phyloP scores from a whole-genome alignment of 1,284 basidiomycete genomes.

The Porodaedalea pini region DNA sequence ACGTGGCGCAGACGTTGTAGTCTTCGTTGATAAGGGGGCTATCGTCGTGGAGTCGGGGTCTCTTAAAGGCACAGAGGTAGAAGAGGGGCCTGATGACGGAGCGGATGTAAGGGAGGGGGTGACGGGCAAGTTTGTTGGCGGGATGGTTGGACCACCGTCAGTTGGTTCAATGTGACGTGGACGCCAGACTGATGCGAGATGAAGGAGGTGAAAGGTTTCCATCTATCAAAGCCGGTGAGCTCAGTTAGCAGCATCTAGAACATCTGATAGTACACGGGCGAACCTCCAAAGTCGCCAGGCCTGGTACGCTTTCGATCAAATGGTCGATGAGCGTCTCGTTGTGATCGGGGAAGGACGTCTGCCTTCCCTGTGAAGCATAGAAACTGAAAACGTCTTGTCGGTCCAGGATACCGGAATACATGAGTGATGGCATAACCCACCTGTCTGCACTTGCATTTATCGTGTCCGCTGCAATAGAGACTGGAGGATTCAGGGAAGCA shows the following conservation, averaged over 20 bases:
- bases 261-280: conserved; percentile 15
- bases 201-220: conserved; percentile 78
- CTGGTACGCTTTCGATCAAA: conserved; percentile 45
- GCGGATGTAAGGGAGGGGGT: conserved; percentile 30
- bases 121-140: conserved; percentile 28
- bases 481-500: conserved; percentile 29
- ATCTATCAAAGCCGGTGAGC: conserved; percentile 44
- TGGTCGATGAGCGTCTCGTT: conserved; percentile 64
- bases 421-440: conserved; percentile 33
- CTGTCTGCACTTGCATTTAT: conserved; percentile 77
- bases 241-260: background rate
- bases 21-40: conserved; percentile 26
- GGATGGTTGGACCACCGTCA: conserved; percentile 28
- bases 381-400: conserved; percentile 46
- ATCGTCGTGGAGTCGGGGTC: background rate
- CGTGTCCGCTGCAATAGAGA: conserved; percentile 42
- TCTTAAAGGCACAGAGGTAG: conserved; percentile 21
- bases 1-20: conserved; percentile 25
- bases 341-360: conserved; percentile 75
- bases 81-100: conserved; percentile 26
- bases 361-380: conserved; percentile 81
- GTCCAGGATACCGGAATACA: conserved; percentile 14
- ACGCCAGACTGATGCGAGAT: conserved; percentile 62
- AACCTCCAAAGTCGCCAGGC: conserved; percentile 69
- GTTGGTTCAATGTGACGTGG: conserved; percentile 19